Base-by-base conservation (phyloP, 345 rosid genomes). In the Heritiera littoralis region DNA sequence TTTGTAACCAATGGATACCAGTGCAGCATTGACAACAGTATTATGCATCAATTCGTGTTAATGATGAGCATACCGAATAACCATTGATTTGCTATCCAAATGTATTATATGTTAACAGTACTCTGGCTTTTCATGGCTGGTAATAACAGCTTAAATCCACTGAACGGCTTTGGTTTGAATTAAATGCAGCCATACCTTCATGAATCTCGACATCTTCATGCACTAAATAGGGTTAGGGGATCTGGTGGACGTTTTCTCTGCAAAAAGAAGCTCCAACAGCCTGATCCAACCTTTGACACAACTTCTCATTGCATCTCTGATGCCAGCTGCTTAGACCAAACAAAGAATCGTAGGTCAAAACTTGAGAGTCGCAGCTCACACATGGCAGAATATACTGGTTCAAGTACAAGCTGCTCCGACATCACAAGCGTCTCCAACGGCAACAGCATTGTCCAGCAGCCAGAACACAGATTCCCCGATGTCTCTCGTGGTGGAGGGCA, bases 201-300 rank as follows among this genome's bases (percentile, higher is more conserved):
- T 1, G 95, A 94, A 81, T 93, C 98, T 73, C 89, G 97, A 54
- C 98, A 94, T 81, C 84, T 77, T 23, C 98, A 94, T 87, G 98
- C 97, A 51, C 72, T 90, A 32, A 89, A 87, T 78, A 89, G 97
- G 79, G 91, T 93, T 7, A 88, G 97, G 77, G 98, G 97, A 58
- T 84, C 94, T 1, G 93, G 98, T 7, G 97, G 94, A 35, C 92
- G 97, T 20, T 94, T 94, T 78, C 92, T 94, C 66, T 85, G 89
- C 84, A 76, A 80, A 14, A 92, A 89, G 78, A 84, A 89, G 84
- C 87, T 80, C 61, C 81, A 89, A 78, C 89, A 90, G 43, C 80
- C 88, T 20, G 71, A 80, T 56, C 70, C 83, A 65, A 66, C 59
- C 55, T 49, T 81, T 9, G 46, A 76, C 14, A 75, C 66, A 77